Percentiles rank a stretch among this genome's conserved stretches.
phyloP scores from a whole-genome alignment of 139 green algal genomes.

The Eudorina sp. region DNA sequence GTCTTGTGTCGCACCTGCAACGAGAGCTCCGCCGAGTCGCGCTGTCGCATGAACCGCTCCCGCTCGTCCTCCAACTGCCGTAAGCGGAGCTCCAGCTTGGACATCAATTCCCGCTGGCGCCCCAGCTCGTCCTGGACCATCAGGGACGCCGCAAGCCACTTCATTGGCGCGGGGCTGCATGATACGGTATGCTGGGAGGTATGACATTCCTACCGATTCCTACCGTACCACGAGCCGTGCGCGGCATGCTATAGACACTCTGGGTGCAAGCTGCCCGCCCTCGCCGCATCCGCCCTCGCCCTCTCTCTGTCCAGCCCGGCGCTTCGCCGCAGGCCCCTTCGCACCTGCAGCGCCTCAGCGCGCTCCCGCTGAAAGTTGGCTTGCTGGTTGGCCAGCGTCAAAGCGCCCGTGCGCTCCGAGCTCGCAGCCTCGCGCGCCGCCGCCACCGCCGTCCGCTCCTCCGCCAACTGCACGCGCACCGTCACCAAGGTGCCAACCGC shows the following conservation, averaged over 20 bases:
- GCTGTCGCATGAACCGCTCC: constrained; percentile 2
- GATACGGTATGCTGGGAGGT: no score
- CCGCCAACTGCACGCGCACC: constrained; percentile 3
- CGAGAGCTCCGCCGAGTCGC: constrained; percentile 21
- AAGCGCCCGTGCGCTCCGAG: background rate
- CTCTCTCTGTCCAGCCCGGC: no score
- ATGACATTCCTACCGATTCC: no score
- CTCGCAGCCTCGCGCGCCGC: background rate
- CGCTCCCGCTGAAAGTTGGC: constrained; percentile 7
- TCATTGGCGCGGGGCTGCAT: no score
- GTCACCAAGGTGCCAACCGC: no score
- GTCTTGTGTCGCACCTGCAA: constrained; percentile 30
- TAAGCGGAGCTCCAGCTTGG: background rate
- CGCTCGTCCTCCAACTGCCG: constrained; percentile 36
- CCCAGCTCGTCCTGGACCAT: constrained; percentile 19
- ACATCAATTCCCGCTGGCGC: background rate
- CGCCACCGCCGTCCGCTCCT: background rate
- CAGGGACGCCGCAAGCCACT: no score
- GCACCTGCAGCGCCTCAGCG: constrained; percentile 19
- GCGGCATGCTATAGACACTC: no score
- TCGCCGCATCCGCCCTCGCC: no score
- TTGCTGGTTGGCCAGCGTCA: background rate
- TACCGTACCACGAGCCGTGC: no score
- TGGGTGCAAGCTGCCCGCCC: no score
- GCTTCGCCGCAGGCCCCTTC: background rate